phyloP scores from a whole-genome alignment of 805 yeast genomes.

The Nakazawaea siamensis region DNA sequence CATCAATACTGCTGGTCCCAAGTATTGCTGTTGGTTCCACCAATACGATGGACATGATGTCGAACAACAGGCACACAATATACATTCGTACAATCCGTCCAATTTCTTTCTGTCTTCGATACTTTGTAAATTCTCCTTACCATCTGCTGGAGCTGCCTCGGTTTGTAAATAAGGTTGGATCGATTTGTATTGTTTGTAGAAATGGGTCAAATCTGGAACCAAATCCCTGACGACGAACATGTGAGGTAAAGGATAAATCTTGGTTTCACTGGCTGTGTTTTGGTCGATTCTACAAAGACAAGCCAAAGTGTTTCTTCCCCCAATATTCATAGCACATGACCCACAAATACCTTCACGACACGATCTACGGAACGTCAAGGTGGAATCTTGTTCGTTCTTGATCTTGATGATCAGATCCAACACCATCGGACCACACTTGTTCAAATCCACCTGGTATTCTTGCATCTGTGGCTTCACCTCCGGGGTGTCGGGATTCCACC shows the following conservation, averaged over 20 bases:
- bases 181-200: slow-evolving; percentile 97
- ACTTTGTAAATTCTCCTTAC: slow-evolving; percentile 86
- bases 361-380: slow-evolving; percentile 93
- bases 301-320: slow-evolving; percentile 94
- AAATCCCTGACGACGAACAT: slow-evolving; percentile 96
- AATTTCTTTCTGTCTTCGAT: slow-evolving; percentile 90
- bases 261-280: slow-evolving; percentile 63
- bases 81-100: slow-evolving; percentile 96
- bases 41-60: slow-evolving; percentile 99
- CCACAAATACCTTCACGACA: slow-evolving; percentile 99
- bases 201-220: slow-evolving; percentile 95
- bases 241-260: slow-evolving; percentile 96
- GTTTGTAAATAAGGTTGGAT: slow-evolving; percentile 96
- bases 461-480: slow-evolving; percentile 84
- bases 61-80: slow-evolving; percentile 97
- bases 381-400: slow-evolving; percentile 93
- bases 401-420: slow-evolving; percentile 90
- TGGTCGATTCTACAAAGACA: slow-evolving; percentile 91
- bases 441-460: slow-evolving; percentile 76
- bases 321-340: slow-evolving; percentile 99
- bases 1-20: slow-evolving; percentile 98
- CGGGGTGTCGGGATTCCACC: slow-evolving; percentile 98
- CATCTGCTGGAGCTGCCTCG: slow-evolving; percentile 71
- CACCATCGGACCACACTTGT: slow-evolving; percentile 96
- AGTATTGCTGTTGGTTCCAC: slow-evolving; percentile 99